These are phyloP conservation scores for Tilletiaria anomala DNA, from an alignment of 1,284 basidiomycete species.

Conservation along the genomic window DNA sequence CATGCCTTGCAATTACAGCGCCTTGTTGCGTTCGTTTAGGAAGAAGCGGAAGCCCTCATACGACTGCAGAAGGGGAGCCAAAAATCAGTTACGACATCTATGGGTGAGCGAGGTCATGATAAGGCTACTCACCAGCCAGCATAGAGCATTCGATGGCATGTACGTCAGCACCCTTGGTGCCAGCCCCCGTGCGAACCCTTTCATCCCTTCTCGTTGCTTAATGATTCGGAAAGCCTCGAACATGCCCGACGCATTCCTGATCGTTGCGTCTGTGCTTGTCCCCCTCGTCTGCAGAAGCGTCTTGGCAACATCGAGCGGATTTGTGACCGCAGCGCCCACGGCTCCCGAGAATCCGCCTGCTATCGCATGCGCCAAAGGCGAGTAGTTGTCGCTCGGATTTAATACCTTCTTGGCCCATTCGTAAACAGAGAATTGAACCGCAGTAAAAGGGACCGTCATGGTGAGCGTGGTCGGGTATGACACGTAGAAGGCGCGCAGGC, in stretches of 20 bases:
- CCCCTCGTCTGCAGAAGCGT: constrained; percentile 90
- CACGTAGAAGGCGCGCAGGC: constrained; percentile 83
- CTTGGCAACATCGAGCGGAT: constrained; percentile 96
- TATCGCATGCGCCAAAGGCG: constrained; percentile 74
- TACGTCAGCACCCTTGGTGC: constrained; percentile 83
- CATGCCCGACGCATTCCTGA: constrained; percentile 73
- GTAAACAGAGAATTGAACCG: constrained; percentile 93
- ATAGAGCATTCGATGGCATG: constrained; percentile 92
- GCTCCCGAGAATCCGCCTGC: constrained; percentile 85
- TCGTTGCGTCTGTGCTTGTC: constrained; percentile 61
- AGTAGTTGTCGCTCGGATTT: constrained; percentile 76
- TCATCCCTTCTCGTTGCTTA: constrained; percentile 65
- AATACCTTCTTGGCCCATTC: constrained; percentile 77
- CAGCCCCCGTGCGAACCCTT: constrained; percentile 74
- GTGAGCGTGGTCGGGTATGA: constrained; percentile 90
- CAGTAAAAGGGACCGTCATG: constrained; percentile 95
- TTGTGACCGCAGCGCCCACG: constrained; percentile 87
- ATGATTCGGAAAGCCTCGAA: constrained; percentile 77
- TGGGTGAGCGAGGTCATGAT: neutral
- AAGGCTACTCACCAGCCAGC: constrained; percentile 54
- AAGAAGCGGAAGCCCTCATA: constrained; percentile 39
- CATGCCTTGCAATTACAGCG: too few relatives aligned
- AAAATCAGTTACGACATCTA: neutral
- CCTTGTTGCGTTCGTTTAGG: constrained; percentile 17
- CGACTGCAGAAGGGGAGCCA: constrained; percentile 7